These are phyloP conservation scores for Heritiera littoralis DNA, from an alignment of 345 rosid species.

Conservation along the genomic window DNA sequence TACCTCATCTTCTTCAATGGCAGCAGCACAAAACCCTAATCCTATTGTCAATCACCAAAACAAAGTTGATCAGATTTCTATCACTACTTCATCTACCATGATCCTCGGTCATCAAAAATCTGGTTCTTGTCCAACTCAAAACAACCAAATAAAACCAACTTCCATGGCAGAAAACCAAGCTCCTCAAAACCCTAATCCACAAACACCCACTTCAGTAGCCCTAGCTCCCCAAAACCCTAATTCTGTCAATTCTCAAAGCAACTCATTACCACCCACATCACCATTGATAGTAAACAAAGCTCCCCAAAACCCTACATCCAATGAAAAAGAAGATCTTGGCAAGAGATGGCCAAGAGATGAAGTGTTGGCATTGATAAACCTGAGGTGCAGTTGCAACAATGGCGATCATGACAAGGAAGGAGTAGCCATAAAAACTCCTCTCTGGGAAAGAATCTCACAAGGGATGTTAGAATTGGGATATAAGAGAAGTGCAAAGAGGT, in stretches of 20 bases:
- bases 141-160: no score
- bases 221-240: constrained; percentile 47
- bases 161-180: constrained; percentile 19
- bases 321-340: constrained; percentile 52
- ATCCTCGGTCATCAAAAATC: constrained; percentile 11
- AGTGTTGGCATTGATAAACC: constrained; percentile 71
- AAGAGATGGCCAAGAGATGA: constrained; percentile 98
- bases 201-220: constrained; percentile 29
- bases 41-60: constrained; percentile 18
- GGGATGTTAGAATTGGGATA: constrained; percentile 84
- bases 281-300: constrained; percentile 21
- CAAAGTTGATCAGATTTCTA: constrained; percentile 20
- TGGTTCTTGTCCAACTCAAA: background rate
- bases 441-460: constrained; percentile 91
- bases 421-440: constrained; percentile 46
- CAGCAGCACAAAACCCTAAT: constrained; percentile 39
- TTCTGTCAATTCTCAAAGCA: constrained; percentile 26
- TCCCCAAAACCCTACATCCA: constrained; percentile 32
- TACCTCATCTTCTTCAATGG: constrained; percentile 33
- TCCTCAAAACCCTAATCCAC: constrained; percentile 36
- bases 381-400: constrained; percentile 49
- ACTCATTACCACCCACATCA: constrained; percentile 31
- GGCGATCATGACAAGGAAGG: constrained; percentile 39
- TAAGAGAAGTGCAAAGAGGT: constrained; percentile 85
- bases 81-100: background rate